A percentile compares a stretch with the other conserved stretches of the same genome.
These are phyloP conservation scores for Alternaria arbusti DNA, from an alignment of 2,329 filamentous ascomycete genomes.

Conservation along the genomic window DNA sequence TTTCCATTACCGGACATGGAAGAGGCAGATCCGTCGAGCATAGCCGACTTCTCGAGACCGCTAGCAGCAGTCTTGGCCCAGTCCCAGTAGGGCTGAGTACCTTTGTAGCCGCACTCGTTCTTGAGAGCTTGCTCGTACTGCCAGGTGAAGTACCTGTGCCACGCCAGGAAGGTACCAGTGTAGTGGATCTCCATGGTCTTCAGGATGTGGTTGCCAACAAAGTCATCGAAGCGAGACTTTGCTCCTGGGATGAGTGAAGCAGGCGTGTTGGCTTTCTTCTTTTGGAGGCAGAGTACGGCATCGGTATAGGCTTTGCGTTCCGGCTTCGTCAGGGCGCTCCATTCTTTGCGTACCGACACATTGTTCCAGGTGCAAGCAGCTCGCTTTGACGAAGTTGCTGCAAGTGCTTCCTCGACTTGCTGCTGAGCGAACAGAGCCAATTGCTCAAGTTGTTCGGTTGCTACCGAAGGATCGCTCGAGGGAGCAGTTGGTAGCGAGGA, in stretches of 20 bases:
- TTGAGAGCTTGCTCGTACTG: slow-evolving; percentile 51
- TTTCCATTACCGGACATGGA: slow-evolving; percentile 56
- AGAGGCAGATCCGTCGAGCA: slow-evolving; percentile 63
- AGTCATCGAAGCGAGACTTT: slow-evolving; percentile 46
- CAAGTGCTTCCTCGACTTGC: slow-evolving; percentile 23
- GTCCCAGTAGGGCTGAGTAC: slow-evolving; percentile 58
- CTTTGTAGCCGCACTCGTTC: slow-evolving; percentile 52
- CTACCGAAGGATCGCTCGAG: slow-evolving; percentile 28
- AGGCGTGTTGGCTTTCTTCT: slow-evolving; percentile 38
- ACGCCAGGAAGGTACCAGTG: slow-evolving; percentile 40
- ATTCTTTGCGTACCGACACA: slow-evolving; percentile 37
- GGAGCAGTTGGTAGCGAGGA: slow-evolving; percentile 26
- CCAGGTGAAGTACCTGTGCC: slow-evolving; percentile 52
- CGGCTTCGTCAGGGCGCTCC: slow-evolving; percentile 27
- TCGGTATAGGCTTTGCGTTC: slow-evolving; percentile 46
- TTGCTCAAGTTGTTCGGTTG: slow-evolving; percentile 32
- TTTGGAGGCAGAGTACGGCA: slow-evolving; percentile 45
- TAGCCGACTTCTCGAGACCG: slow-evolving; percentile 54
- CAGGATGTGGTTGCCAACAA: slow-evolving; percentile 47
- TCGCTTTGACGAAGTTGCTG: slow-evolving; percentile 25
- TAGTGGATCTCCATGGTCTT: slow-evolving; percentile 45
- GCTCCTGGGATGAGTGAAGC: slow-evolving; percentile 36
- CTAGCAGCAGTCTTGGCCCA: slow-evolving; percentile 57
- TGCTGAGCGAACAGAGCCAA: slow-evolving; percentile 28
- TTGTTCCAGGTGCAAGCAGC: slow-evolving; percentile 32